phyloP scores from a whole-genome alignment of 2,329 filamentous ascomycete species.

The Helotiales sp. region DNA sequence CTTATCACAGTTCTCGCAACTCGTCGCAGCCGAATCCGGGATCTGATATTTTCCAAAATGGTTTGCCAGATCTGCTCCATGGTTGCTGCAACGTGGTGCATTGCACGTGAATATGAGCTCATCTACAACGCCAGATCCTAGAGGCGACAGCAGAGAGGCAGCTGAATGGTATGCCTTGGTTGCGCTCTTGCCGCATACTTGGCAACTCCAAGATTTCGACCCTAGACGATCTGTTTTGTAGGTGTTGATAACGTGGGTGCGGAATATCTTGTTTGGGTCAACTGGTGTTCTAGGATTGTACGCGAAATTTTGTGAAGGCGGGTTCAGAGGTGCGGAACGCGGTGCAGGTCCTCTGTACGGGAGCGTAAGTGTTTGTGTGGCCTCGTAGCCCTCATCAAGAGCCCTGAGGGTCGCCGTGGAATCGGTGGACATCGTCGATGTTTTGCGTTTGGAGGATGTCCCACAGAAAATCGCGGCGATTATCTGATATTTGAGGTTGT shows the following conservation, averaged over 20 bases:
- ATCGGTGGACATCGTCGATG: constrained; percentile 3
- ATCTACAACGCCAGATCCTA: constrained; percentile 4
- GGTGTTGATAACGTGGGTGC: constrained; percentile 3
- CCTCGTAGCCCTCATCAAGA: background rate
- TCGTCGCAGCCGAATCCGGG: background rate
- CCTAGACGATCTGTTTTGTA: constrained; percentile 15
- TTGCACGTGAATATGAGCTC: constrained; percentile 12
- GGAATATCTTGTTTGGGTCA: constrained; percentile 1
- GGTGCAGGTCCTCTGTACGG: constrained; percentile 7
- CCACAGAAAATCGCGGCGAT: background rate
- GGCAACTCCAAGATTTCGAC: constrained; percentile 7
- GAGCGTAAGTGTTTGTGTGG: background rate
- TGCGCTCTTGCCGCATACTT: constrained; percentile 4
- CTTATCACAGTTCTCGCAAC: constrained; percentile 17
- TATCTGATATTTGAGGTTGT: background rate
- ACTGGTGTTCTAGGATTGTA: background rate
- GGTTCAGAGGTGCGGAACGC: background rate
- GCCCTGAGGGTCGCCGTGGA: constrained; percentile 10
- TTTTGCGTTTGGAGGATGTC: background rate
- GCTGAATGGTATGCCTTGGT: constrained; percentile 13
- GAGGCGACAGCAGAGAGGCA: constrained; percentile 8
- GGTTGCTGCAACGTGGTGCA: background rate
- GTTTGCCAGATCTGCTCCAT: constrained; percentile 11
- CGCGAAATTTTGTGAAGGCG: constrained; percentile 1
- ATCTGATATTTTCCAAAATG: constrained; percentile 12